Percentiles rank a stretch among this genome's conserved stretches.
These are phyloP conservation scores for Hyphopichia wangnamkhiaoensis DNA, from an alignment of 1,139 yeast species.

Conservation along the genomic window DNA sequence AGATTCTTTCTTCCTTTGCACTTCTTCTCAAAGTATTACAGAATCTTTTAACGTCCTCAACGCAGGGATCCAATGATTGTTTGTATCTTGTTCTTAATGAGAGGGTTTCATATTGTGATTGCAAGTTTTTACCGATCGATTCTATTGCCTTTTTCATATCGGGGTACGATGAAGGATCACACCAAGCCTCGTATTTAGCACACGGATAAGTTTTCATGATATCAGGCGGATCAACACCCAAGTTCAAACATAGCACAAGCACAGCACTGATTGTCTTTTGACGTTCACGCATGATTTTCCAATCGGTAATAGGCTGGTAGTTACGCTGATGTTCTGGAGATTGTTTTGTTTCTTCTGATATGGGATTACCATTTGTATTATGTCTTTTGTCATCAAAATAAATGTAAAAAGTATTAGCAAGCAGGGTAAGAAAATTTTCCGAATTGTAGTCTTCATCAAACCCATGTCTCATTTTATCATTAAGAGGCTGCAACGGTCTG, in stretches of 20 bases:
- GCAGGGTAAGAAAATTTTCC: conserved; percentile 64
- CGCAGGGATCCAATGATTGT: conserved; percentile 90
- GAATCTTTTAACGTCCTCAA: conserved; percentile 90
- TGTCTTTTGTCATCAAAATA: conserved; percentile 90
- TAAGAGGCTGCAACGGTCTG: conserved; percentile 43
- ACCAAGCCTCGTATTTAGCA: conserved; percentile 91
- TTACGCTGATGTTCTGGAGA: conserved; percentile 45
- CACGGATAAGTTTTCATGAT: conserved; percentile 91
- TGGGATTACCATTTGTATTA: conserved; percentile 85
- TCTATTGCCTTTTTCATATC: conserved; percentile 93
- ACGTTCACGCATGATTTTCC: conserved; percentile 89
- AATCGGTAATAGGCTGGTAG: conserved; percentile 76
- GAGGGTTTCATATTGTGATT: conserved; percentile 84
- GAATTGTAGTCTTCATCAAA: conserved; percentile 66
- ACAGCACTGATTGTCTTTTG: conserved; percentile 97
- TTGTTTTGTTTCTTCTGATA: conserved; percentile 53
- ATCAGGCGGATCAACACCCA: conserved; percentile 98
- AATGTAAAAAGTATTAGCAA: conserved; percentile 74
- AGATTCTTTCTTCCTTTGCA: conserved; percentile 86
- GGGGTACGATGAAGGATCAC: conserved; percentile 80
- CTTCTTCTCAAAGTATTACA: conserved; percentile 86
- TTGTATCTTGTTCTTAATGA: conserved; percentile 87
- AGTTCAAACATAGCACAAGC: conserved; percentile 79
- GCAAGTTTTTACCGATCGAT: conserved; percentile 84
- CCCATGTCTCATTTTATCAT: conserved; percentile 73